Conservation (phyloP, 371 early-diverging fungal genomes). For the Mortierella sp. region DNA sequence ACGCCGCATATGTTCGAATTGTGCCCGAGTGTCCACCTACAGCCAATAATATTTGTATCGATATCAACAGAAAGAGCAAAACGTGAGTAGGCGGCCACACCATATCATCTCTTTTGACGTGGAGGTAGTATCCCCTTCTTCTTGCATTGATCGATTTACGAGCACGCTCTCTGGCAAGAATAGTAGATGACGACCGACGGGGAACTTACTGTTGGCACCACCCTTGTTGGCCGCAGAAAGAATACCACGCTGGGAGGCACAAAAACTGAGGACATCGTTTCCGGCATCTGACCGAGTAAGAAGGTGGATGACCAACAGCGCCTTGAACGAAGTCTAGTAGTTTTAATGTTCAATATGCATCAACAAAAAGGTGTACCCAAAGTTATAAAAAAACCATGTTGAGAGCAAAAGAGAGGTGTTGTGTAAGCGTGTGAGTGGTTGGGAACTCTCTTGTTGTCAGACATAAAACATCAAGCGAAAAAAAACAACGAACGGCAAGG, state of each 20-base stretch:
- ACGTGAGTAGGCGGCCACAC: background rate
- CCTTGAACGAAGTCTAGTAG: constrained; percentile 90
- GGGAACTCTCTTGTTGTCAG: background rate
- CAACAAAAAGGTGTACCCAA: background rate
- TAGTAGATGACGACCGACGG: constrained; percentile 43
- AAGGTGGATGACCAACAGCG: constrained; percentile 88
- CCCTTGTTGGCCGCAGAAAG: constrained; percentile 60
- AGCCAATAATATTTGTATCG: background rate
- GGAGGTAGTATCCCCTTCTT: no score
- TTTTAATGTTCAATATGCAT: background rate
- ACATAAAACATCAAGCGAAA: background rate
- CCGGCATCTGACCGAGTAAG: constrained; percentile 87
- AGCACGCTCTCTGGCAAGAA: no score
- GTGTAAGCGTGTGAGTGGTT: background rate
- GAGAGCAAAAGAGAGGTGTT: background rate
- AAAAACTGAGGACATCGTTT: constrained; percentile 70
- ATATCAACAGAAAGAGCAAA: constrained; percentile 20
- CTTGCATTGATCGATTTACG: background rate
- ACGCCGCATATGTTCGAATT: constrained; percentile 85
- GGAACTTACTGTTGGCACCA: constrained; percentile 74
- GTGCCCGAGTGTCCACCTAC: constrained; percentile 52
- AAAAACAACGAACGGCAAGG: background rate
- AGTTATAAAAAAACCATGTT: background rate
- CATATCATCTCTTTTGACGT: background rate
- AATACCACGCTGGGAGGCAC: constrained; percentile 57